Evolutionary conservation across 768 basidiomycete species (phyloP), one percentile per base, ranked within the genome.

Genomic region (Lepiota brunneoincarnata): DNA sequence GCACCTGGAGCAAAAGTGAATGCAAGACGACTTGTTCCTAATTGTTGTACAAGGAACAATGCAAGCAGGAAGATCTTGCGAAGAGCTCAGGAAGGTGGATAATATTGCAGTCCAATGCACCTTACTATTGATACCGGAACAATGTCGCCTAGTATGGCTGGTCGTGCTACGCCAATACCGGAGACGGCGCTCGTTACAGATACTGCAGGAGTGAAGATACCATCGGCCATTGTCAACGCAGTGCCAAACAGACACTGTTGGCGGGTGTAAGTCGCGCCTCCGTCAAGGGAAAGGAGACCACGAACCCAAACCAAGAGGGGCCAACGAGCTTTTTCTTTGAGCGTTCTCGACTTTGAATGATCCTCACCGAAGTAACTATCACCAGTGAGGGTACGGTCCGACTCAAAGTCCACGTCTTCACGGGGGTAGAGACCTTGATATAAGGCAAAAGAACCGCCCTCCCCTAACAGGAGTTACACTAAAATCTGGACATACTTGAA

Each of bases 371-470:
- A 40, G 20, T 59, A 63, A 58, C 67, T 75, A 26, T 80, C 81
- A 0, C 75, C 75, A 1, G 81, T 84, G 40, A 85, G 70, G 0
- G 78, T 79, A 28, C 82, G 72, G 59, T 81, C 81, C 4, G 75
- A 74, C 55, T 81, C 78, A 28, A 68, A 63, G 53, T 78, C 74
- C 35, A 72, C 63, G 2, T 73, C 67, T 4, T 66, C 66, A 0
- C 76, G 79, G 9, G 84, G 84, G 57, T 76, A 84, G 11, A 86
- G 62, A 15, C 79, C 78, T 63, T 84, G 81, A 61, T 72, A 81
- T 7, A 87, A 66, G n/a, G 86, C 85, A 59, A 87, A 88, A 2
- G 81, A 77, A 9, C 86, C 86, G 10, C 87, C 86, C 65, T 89
- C 86, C 83, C 76, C 54, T 1, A 58, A n/a, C n/a, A n/a, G n/a